Evolutionary conservation across 73 alveolate species (phyloP).

Genomic region (Blepharisma japonicum): DNA sequence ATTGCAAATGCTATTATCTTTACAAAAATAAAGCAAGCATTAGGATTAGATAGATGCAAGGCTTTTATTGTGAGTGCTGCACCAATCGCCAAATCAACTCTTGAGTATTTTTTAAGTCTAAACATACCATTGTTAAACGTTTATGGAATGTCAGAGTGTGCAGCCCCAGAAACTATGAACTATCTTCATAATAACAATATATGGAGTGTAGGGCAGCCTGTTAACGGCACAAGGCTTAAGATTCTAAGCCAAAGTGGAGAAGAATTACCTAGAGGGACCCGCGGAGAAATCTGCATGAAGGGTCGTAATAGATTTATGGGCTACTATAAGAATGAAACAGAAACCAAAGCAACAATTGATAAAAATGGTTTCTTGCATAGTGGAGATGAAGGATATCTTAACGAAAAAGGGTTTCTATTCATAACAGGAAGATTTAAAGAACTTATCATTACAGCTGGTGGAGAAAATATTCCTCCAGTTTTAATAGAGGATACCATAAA

Average conservation of each 20-base stretch:
- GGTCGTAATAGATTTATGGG: slow-evolving; percentile 94
- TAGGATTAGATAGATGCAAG: slow-evolving; percentile 48
- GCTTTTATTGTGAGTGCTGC: slow-evolving; percentile 54
- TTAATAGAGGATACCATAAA: slow-evolving; percentile 77
- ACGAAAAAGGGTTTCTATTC: slow-evolving; percentile 70
- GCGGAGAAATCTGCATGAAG: slow-evolving; percentile 94
- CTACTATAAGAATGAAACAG: slow-evolving; percentile 80
- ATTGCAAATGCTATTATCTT: slow-evolving; percentile 25
- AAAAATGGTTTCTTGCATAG: slow-evolving; percentile 87
- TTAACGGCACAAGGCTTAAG: slow-evolving; percentile 51
- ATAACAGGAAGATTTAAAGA: slow-evolving; percentile 74
- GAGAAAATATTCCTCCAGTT: slow-evolving; percentile 97
- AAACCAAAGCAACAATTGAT: slow-evolving; percentile 84
- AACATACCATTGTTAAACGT: slow-evolving; percentile 45
- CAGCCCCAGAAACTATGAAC: slow-evolving; percentile 35
- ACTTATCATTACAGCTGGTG: slow-evolving; percentile 93
- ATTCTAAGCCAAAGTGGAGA: slow-evolving; percentile 44
- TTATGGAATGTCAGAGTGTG: slow-evolving; percentile 64
- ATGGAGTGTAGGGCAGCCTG: slow-evolving; percentile 45
- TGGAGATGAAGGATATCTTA: slow-evolving; percentile 93
- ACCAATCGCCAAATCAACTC: slow-evolving; percentile 42
- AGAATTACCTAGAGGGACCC: slow-evolving; percentile 45
- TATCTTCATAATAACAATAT: neutral
- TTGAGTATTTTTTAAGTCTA: slow-evolving; percentile 50
- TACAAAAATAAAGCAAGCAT: slow-evolving; percentile 32